Base-by-base conservation (phyloP, 768 basidiomycete species). In the Termitomyces sp. region DNA sequence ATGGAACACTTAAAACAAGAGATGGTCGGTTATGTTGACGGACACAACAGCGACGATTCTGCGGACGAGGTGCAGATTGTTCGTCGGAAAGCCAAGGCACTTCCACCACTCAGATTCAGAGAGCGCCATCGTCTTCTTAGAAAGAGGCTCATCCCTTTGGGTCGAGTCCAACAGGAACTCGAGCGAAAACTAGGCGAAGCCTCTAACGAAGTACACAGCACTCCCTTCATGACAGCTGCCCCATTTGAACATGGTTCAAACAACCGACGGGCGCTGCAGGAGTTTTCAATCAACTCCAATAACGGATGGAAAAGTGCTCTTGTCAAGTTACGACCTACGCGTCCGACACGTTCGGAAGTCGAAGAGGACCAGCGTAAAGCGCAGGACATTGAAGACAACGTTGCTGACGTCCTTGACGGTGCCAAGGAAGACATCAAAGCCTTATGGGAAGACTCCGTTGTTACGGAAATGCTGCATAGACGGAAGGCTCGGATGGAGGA, bases 261-360 rank as follows among this genome's bases (percentile, higher is more conserved):
- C 13, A 61, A 63, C 36, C 63, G 68, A 38, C 61, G 70, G 27
- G 35, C 65, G 3, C 62, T 69, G 10, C 73, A 72, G 54, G 85
- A 87, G 58, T 84, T 86, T 56, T 79, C 77, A 3, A 76, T 87
- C 54, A 76, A 82, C 56, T 85, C 84, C 0, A 78, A 72, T 11
- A 84, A 85, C 43, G 85, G 85, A 6, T 87, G 85, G 85, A 86
- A 81, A 62, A 74, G 80, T 0, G 84, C 80, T 0, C 68, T 87
- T n/a, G 79, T 80, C 32, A 79, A 77, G 56, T 75, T 86, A 54
- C 75, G 81, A 16, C 71, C 67, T 7, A 58, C 68, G 38, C 73
- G 77, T 27, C 61, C 66, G 22, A n/a, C 60, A 45, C 56, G 68
- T 23, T 61, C 58, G 3, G 68, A 59, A 50, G 61, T 39, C 16